phyloP scores from a whole-genome alignment of 805 yeast species.

The Yamadazyma philogaea region DNA sequence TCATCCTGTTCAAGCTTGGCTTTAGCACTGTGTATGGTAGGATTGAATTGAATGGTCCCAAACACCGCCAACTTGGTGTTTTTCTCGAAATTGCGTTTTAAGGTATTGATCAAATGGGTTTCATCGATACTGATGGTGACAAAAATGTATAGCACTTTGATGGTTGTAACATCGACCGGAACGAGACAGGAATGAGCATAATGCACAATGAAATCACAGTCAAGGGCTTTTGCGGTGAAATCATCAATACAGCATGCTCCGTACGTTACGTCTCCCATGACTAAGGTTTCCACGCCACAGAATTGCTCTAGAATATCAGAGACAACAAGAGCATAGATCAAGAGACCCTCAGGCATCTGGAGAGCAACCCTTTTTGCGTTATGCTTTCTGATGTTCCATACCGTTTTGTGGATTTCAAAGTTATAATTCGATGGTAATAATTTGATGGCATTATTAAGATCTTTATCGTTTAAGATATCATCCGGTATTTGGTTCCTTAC shows the following conservation, averaged over 20 bases:
- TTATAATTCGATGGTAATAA: constrained; percentile 88
- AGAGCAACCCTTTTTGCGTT: constrained; percentile 81
- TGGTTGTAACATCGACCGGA: constrained; percentile 87
- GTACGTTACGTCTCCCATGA: constrained; percentile 98
- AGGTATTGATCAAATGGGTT: constrained; percentile 71
- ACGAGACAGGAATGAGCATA: constrained; percentile 97
- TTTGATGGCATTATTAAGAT: constrained; percentile 77
- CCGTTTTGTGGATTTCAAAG: constrained; percentile 92
- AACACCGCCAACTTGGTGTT: constrained; percentile 77
- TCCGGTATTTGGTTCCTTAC: constrained; percentile 84
- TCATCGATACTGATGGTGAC: constrained; percentile 91
- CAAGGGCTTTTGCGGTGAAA: constrained; percentile 86
- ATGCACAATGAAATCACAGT: constrained; percentile 92
- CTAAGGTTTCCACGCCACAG: constrained; percentile 79
- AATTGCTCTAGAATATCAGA: constrained; percentile 91
- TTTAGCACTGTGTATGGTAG: constrained; percentile 78
- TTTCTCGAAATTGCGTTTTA: constrained; percentile 61
- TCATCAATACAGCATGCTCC: constrained; percentile 99
- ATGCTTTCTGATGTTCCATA: constrained; percentile 82
- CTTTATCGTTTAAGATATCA: constrained; percentile 76
- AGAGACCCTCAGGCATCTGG: constrained; percentile 96
- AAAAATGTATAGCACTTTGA: constrained; percentile 91
- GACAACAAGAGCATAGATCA: constrained; percentile 84
- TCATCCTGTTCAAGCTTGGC: constrained; percentile 53
- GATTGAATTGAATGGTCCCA: constrained; percentile 96